Percentiles rank a stretch among this genome's conserved stretches.
These are phyloP conservation scores for Dendrostoma leiphaemia DNA, from an alignment of 2,329 filamentous ascomycete genomes.

Conservation along the genomic window DNA sequence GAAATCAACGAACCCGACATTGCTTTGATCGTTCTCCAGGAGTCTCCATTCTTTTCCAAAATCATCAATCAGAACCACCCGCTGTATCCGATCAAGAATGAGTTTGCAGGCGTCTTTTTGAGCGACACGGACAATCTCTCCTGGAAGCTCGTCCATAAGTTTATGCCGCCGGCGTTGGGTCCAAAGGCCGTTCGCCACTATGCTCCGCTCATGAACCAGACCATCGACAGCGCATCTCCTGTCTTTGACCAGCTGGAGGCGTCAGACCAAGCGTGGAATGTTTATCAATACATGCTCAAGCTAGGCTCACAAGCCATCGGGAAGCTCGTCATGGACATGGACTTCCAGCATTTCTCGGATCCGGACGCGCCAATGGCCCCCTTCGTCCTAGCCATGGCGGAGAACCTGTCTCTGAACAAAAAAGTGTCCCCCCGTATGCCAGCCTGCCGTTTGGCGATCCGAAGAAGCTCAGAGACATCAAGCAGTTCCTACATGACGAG, in stretches of 20 bases:
- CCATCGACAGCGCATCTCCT: conserved; percentile 47
- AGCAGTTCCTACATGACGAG: conserved; percentile 32
- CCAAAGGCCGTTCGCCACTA: conserved; percentile 63
- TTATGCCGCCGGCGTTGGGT: conserved; percentile 55
- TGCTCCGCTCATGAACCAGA: conserved; percentile 55
- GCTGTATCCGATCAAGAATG: conserved; percentile 40
- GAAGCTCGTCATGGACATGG: conserved; percentile 42
- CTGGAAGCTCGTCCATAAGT: conserved; percentile 57
- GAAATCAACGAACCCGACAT: conserved; percentile 50
- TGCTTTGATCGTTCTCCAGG: conserved; percentile 43
- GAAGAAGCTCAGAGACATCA: conserved; percentile 36
- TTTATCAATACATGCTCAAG: conserved; percentile 50
- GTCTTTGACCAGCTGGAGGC: conserved; percentile 51
- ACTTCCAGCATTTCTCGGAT: conserved; percentile 42
- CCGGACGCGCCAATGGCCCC: conserved; percentile 47
- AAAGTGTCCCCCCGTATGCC: conserved; percentile 56
- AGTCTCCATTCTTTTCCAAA: conserved; percentile 54
- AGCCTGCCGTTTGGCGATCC: conserved; percentile 58
- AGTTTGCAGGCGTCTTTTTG: conserved; percentile 42
- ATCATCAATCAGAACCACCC: conserved; percentile 49
- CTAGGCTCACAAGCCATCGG: conserved; percentile 44
- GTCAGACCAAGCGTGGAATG: conserved; percentile 44
- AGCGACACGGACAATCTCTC: conserved; percentile 50
- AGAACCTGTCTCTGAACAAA: conserved; percentile 56
- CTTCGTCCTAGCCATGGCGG: conserved; percentile 50